A percentile compares a stretch with the other conserved stretches of the same genome.
Conservation (phyloP, 495 filamentous ascomycete genomes). For the Podospora fimiseda region DNA sequence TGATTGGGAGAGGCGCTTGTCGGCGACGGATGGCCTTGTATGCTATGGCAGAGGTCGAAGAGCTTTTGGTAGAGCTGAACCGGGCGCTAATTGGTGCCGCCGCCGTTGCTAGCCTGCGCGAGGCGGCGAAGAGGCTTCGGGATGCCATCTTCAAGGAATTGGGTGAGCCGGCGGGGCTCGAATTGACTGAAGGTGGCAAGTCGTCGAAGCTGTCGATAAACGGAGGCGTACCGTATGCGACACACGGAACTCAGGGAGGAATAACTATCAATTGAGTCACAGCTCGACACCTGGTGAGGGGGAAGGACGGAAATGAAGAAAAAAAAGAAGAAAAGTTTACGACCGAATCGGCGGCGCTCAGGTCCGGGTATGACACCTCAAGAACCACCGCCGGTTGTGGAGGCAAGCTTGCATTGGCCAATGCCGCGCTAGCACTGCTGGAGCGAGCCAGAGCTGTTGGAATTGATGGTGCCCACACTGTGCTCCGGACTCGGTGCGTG, state of each 20-base stretch:
- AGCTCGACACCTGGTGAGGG: background rate
- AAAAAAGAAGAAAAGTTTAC: conserved; percentile 17
- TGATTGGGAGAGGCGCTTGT: conserved; percentile 71
- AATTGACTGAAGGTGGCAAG: background rate
- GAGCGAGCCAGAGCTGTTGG: background rate
- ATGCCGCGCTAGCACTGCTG: conserved; percentile 7
- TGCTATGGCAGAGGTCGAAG: conserved; percentile 85
- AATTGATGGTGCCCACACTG: background rate
- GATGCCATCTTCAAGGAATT: conserved; percentile 33
- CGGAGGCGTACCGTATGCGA: too few relatives aligned
- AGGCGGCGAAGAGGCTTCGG: conserved; percentile 33
- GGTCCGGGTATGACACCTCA: conserved; percentile 6
- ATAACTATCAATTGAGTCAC: conserved; percentile 17
- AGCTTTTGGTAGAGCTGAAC: conserved; percentile 34
- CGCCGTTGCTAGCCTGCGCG: conserved; percentile 28
- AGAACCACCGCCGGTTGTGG: conserved; percentile 10
- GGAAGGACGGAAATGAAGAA: background rate
- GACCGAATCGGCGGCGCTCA: conserved; percentile 8
- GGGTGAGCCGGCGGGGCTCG: conserved; percentile 19
- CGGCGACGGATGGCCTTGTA: conserved; percentile 97
- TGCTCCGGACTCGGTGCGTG: conserved; percentile 13
- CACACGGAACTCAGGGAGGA: background rate
- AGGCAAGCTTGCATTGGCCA: conserved; percentile 19
- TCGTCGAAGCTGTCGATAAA: background rate
- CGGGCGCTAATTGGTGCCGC: conserved; percentile 18